Evolutionary conservation across 495 filamentous ascomycete genomes (phyloP).

Genomic region (Hyaloscypha bicolor): DNA sequence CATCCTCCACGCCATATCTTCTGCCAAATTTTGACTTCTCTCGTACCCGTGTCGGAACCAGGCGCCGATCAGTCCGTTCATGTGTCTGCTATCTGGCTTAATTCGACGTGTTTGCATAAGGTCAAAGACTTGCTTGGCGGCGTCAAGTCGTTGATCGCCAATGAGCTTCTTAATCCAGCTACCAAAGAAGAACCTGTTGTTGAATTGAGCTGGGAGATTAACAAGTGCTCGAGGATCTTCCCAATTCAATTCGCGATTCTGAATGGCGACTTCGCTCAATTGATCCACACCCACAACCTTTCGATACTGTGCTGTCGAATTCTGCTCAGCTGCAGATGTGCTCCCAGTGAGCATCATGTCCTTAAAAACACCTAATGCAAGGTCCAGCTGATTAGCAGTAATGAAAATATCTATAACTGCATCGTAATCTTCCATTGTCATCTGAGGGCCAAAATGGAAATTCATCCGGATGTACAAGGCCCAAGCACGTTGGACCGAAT

Average conservation of each 20-base stretch:
- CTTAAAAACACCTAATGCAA: constrained; percentile 73
- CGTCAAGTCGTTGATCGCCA: constrained; percentile 68
- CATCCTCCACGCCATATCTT: constrained; percentile 76
- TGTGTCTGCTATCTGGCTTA: constrained; percentile 64
- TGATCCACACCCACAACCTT: constrained; percentile 30
- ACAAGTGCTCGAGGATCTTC: constrained; percentile 53
- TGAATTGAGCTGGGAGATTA: constrained; percentile 60
- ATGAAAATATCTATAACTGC: constrained; percentile 64
- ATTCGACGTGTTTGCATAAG: constrained; percentile 69
- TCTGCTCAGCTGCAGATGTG: constrained; percentile 39
- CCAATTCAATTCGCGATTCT: constrained; percentile 50
- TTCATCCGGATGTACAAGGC: constrained; percentile 65
- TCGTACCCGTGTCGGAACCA: constrained; percentile 65
- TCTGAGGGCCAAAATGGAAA: constrained; percentile 56
- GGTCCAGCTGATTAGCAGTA: constrained; percentile 56
- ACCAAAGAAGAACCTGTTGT: constrained; percentile 79
- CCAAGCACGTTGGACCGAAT: constrained; percentile 56
- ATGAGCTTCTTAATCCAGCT: constrained; percentile 83
- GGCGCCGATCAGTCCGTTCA: constrained; percentile 76
- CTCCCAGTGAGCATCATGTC: constrained; percentile 79
- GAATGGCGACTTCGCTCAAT: constrained; percentile 37
- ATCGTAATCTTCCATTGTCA: constrained; percentile 78
- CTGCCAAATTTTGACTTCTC: constrained; percentile 59
- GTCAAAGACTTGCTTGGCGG: constrained; percentile 66
- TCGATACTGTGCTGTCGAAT: constrained; percentile 51